phyloP scores from a whole-genome alignment of 2,329 filamentous ascomycete genomes.

The Phyllosticta capitalensis region DNA sequence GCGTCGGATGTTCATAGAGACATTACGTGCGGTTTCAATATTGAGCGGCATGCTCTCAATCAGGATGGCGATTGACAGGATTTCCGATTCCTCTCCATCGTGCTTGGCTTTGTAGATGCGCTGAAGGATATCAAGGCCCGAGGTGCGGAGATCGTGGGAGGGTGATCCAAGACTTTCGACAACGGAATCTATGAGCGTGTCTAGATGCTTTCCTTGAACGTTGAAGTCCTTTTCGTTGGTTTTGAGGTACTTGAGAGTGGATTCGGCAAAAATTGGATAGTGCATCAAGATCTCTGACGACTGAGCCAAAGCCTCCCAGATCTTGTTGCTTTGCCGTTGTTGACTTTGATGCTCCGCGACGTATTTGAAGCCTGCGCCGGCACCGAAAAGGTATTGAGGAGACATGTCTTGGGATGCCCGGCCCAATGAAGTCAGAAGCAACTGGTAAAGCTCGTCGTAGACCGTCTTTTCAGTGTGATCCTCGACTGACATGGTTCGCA shows the following conservation, averaged over 20 bases:
- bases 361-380: conserved; percentile 64
- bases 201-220: conserved; percentile 46
- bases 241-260: conserved; percentile 50
- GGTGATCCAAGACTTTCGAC: conserved; percentile 65
- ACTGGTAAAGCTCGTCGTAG: conserved; percentile 16
- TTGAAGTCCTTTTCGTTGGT: conserved; percentile 45
- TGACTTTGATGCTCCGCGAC: conserved; percentile 43
- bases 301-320: conserved; percentile 58
- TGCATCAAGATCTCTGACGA: conserved; percentile 58
- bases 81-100: conserved; percentile 41
- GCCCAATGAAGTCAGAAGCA: conserved; percentile 17
- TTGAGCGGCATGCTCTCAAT: conserved; percentile 73
- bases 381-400: conserved; percentile 47
- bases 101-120: conserved; percentile 42
- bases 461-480: conserved; percentile 17
- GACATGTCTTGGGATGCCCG: neutral
- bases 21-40: conserved; percentile 63
- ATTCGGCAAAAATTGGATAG: conserved; percentile 27
- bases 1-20: conserved; percentile 80
- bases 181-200: conserved; percentile 54
- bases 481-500: conserved; percentile 17
- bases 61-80: conserved; percentile 58
- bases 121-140: conserved; percentile 63
- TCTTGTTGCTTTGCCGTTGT: conserved; percentile 40
- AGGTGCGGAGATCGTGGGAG: conserved; percentile 63